A percentile compares a stretch with the other conserved stretches of the same genome.
These are phyloP conservation scores for Vigna nakashimae DNA, from an alignment of 306 rosid species.

Conservation along the genomic window DNA sequence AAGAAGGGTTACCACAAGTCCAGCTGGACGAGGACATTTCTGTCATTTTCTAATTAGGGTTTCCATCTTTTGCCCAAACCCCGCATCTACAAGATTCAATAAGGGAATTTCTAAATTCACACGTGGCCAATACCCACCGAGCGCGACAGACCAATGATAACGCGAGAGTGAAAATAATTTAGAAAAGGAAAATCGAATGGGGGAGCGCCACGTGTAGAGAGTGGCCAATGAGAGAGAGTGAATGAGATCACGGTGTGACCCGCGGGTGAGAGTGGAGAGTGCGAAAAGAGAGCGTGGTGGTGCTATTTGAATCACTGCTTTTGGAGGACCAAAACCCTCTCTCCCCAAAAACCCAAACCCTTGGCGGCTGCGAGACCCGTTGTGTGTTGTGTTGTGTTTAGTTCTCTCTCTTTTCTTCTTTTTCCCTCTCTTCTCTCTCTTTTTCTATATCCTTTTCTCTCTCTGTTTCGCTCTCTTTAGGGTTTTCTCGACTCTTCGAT, in stretches of 20 bases:
- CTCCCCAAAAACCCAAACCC: slow-evolving; percentile 89
- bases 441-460: not conserved
- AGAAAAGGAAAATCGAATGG: not conserved
- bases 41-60: slow-evolving; percentile 78
- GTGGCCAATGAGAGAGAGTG: not conserved
- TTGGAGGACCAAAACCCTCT: slow-evolving; percentile 85
- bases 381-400: slow-evolving; percentile 4
- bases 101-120: not conserved
- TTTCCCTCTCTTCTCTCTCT: slow-evolving; percentile 5
- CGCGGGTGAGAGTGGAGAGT: slow-evolving; percentile 52
- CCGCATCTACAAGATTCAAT: slow-evolving; percentile 47
- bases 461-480: slow-evolving; percentile 39
- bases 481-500: slow-evolving; percentile 56
- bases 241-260: slow-evolving; percentile 51
- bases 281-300: slow-evolving; percentile 61
- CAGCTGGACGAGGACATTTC: slow-evolving; percentile 56
- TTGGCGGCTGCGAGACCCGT: slow-evolving; percentile 98
- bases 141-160: slow-evolving; percentile 47
- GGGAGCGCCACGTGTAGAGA: not conserved
- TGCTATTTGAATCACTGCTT: slow-evolving; percentile 99
- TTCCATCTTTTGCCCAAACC: slow-evolving; percentile 52
- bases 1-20: slow-evolving; percentile 35
- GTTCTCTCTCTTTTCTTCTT: slow-evolving; percentile 12
- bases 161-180: not conserved
- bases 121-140: not conserved